Evolutionary conservation across 441 rosid species (phyloP).

Genomic region (Euphorbia schlechtendalii): DNA sequence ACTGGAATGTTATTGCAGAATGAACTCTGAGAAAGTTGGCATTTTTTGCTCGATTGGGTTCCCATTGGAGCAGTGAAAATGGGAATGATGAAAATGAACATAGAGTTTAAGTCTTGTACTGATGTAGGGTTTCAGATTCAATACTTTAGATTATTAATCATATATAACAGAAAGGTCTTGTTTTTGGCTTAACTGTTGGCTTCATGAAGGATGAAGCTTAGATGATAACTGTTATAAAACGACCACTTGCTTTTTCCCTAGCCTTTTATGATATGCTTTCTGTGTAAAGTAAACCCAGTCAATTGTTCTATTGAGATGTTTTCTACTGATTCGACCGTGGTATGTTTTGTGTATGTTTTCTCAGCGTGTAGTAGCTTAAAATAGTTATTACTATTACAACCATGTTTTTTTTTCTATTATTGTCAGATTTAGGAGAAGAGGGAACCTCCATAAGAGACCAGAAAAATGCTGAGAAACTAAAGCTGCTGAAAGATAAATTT

Average conservation of each 20-base stretch:
- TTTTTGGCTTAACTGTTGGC: not conserved
- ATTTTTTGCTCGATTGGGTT: too few species aligned
- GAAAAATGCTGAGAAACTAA: conserved; percentile 28
- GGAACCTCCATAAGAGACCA: conserved; percentile 25
- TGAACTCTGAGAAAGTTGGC: not conserved
- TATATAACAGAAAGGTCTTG: not conserved
- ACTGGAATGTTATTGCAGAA: not conserved
- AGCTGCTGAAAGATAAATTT: conserved; percentile 34
- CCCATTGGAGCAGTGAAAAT: too few species aligned
- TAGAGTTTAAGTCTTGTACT: too few species aligned
- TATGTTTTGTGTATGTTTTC: conserved; percentile 10
- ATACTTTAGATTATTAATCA: too few species aligned
- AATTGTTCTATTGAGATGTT: not conserved
- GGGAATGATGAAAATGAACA: too few species aligned
- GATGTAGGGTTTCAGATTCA: too few species aligned
- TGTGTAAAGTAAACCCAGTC: not conserved
- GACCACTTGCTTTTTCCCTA: too few species aligned
- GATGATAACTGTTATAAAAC: too few species aligned
- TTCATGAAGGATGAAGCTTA: not conserved
- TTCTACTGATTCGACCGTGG: not conserved
- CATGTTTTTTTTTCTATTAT: not conserved
- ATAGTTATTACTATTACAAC: conserved; percentile 14
- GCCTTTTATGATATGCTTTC: too few species aligned
- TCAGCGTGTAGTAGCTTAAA: not conserved
- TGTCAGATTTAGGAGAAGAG: conserved; percentile 25